A percentile compares a stretch with the other conserved stretches of the same genome.
These are phyloP conservation scores for Globisporangium rhizosaccharum DNA, from an alignment of 352 stramenopile species.

Conservation along the genomic window DNA sequence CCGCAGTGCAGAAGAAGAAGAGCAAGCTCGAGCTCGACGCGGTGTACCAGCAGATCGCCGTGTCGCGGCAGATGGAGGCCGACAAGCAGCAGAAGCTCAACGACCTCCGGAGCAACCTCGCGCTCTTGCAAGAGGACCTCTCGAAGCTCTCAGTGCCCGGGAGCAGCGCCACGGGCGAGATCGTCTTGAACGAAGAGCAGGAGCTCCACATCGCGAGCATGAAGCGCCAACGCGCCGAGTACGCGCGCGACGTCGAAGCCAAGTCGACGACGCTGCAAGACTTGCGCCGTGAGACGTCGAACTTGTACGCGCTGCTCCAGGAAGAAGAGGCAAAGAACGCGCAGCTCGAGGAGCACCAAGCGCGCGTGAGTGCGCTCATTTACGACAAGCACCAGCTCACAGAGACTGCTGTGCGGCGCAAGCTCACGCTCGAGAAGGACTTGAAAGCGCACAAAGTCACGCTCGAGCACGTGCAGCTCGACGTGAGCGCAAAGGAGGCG, in stretches of 20 bases:
- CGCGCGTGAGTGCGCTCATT: conserved; percentile 34
- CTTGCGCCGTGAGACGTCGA: conserved; percentile 54
- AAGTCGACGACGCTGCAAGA: conserved; percentile 67
- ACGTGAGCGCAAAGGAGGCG: conserved; percentile 34
- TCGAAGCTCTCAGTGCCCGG: conserved; percentile 46
- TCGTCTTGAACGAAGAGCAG: conserved; percentile 66
- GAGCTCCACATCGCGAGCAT: conserved; percentile 63
- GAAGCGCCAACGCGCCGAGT: conserved; percentile 66
- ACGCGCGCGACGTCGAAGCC: conserved; percentile 59
- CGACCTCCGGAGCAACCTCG: conserved; percentile 52
- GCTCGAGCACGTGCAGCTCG: conserved; percentile 41
- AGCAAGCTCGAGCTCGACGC: conserved; percentile 66
- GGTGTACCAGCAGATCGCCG: conserved; percentile 53
- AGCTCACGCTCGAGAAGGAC: conserved; percentile 60
- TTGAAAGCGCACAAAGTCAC: conserved; percentile 65
- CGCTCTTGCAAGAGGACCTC: conserved; percentile 58
- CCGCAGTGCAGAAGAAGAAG: conserved; percentile 64
- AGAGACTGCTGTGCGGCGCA: conserved; percentile 59
- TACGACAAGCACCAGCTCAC: conserved; percentile 56
- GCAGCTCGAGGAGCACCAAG: conserved; percentile 47
- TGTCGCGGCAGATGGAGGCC: conserved; percentile 49
- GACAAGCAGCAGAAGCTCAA: conserved; percentile 79
- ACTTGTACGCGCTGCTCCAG: conserved; percentile 52
- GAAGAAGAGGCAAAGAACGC: conserved; percentile 62
- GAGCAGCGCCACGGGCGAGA: conserved; percentile 18